Base-by-base conservation (phyloP, 495 filamentous ascomycete genomes). In the Trichodelitschia bisporula region DNA sequence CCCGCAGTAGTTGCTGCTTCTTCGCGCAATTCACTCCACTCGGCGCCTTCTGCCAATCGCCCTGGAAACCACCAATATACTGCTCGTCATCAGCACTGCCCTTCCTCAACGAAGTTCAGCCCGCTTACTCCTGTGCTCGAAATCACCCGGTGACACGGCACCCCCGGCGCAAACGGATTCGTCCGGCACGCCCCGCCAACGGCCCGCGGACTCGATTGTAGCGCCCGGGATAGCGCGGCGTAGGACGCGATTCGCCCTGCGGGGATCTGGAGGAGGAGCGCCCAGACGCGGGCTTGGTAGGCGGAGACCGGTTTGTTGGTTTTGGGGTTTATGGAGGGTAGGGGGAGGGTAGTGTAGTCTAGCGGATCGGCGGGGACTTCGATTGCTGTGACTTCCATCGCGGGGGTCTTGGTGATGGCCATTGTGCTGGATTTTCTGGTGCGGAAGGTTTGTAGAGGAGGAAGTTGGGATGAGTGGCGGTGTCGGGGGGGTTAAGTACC, bases 111-210 rank as follows among this genome's bases (percentile, higher is more conserved):
- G 5, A 4, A 32, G n/a, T 11, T 8, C 6, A 30, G 18, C 1
- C 3, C 4, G 15, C 48, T 39, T 34, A 49, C 48, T 11, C 52
- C 52, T 14, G 42, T 48, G 28, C 39, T 40, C 5, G 52, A 46
- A 27, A 56, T 42, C 29, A 47, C 43, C 4, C 52, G 43, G 39
- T 56, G 52, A 33, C 52, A 56, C 9, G 52, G 52, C 20, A 56
- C 43, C 28, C 53, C 49, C 0, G 51, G 51, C 19, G 50, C 48
- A 31, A 56, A 56, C 4, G 52, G 50, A 33, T 56, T 56, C 21
- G 42, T 47, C n/a, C 76, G 60, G 43, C 77, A 62, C 0, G 77
- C 78, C 35, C 71, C 76, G 8, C 79, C 79, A 2, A 90, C 70
- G 2, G 79, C 79, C 1, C 79, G 59, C 16, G 79, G 71, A 6